phyloP scores from a whole-genome alignment of 2,329 filamentous ascomycete genomes.

The Aspergillus pseudoviridinutans region DNA sequence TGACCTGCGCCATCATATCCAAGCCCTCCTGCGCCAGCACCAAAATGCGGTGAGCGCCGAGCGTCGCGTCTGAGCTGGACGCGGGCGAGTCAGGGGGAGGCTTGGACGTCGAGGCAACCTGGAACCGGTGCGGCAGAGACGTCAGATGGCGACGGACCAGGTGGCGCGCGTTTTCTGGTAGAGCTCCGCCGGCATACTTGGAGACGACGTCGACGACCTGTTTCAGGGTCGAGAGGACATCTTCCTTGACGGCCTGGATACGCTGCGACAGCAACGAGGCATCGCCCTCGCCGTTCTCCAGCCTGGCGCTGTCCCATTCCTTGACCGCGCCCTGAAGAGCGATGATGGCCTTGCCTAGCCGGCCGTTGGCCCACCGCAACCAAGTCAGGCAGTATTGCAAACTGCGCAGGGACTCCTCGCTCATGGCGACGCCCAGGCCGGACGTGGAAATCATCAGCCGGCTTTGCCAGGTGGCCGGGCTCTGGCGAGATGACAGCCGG shows the following conservation, averaged over 20 bases:
- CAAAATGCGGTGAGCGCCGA: conserved; percentile 69
- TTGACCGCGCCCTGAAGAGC: conserved; percentile 72
- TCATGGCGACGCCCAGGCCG: conserved; percentile 86
- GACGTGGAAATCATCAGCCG: conserved; percentile 86
- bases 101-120: conserved; percentile 59
- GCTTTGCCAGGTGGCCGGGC: conserved; percentile 63
- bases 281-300: conserved; percentile 22
- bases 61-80: conserved; percentile 44
- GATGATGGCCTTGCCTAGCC: conserved; percentile 70
- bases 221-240: conserved; percentile 74
- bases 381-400: conserved; percentile 80
- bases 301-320: conserved; percentile 65
- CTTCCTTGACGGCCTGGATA: conserved; percentile 64
- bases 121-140: conserved; percentile 78
- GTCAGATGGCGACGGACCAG: conserved; percentile 81
- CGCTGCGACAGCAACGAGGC: conserved; percentile 38
- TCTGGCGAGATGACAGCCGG: conserved; percentile 27
- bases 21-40: conserved; percentile 85
- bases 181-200: conserved; percentile 82
- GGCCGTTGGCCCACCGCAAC: conserved; percentile 75
- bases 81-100: conserved; percentile 29
- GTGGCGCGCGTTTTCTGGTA: conserved; percentile 81
- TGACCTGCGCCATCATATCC: conserved; percentile 92
- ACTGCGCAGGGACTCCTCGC: conserved; percentile 77
- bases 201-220: conserved; percentile 80